Conservation (phyloP, 352 stramenopile species). For the Phytopythium vexans region DNA sequence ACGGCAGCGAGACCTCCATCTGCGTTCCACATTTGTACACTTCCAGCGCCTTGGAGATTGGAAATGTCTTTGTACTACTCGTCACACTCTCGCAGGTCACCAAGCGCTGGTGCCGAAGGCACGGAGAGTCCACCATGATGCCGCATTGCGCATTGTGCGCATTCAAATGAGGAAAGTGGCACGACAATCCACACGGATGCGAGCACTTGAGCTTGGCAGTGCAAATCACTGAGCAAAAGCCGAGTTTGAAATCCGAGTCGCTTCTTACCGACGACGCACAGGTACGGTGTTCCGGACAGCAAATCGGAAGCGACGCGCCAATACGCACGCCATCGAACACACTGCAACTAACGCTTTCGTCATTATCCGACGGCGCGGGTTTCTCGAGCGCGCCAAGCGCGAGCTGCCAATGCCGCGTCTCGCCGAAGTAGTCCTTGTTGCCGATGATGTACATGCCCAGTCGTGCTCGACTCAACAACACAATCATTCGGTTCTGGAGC, state of each 20-base stretch:
- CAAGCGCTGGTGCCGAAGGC: conserved; percentile 40
- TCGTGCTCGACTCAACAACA: conserved; percentile 80
- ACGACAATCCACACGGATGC: conserved; percentile 64
- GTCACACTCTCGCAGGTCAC: conserved; percentile 58
- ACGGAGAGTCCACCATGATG: conserved; percentile 63
- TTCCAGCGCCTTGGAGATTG: conserved; percentile 39
- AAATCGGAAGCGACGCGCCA: conserved; percentile 64
- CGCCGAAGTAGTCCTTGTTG: conserved; percentile 80
- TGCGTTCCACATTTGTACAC: conserved; percentile 52
- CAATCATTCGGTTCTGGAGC: conserved; percentile 87
- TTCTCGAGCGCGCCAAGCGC: conserved; percentile 59
- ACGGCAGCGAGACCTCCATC: conserved; percentile 62
- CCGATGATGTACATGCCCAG: conserved; percentile 85
- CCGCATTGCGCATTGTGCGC: conserved; percentile 61
- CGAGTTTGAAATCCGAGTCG: conserved; percentile 50
- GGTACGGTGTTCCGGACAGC: conserved; percentile 65
- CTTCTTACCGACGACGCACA: conserved; percentile 27
- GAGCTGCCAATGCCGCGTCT: conserved; percentile 70
- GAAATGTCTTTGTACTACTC: conserved; percentile 6
- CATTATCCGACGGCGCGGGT: conserved; percentile 39
- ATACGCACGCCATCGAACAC: conserved; percentile 44
- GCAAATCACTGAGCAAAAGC: conserved; percentile 79
- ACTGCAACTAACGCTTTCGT: conserved; percentile 13
- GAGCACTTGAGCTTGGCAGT: conserved; percentile 47
- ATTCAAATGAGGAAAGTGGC: conserved; percentile 58